Base-by-base conservation (phyloP, 78 protist genomes). In the Speleostelium caveatum region DNA sequence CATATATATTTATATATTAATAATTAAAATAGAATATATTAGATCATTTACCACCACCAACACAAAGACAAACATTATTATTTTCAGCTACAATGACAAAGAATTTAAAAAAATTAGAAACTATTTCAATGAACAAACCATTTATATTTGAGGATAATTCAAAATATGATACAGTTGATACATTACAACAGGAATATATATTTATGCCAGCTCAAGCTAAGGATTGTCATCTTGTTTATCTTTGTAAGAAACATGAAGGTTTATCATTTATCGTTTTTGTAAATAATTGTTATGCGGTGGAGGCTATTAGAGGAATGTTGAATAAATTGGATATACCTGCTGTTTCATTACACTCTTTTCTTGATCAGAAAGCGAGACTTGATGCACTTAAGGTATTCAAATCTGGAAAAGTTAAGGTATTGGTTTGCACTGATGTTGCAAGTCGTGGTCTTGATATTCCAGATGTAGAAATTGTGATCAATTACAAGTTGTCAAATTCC, bases 381-480 rank as follows among this genome's bases (percentile, higher is more conserved):
- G 21, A 28, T 30, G 79, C 86, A 38, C n/a, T 93, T 19, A 38
- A 62, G 51, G 26, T 10, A 74, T 86, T 93, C 79, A 68, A 74
- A n/a, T 60, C 73, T 35, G 93, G 91, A 17, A 59, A 55, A 22
- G 17, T 59, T 17, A 24, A 59, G 4, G 83, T 93, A 24, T 91
- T 93, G 58, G 75, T 93, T 35, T 93, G 94, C 17, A 86, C 96
- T 0, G 96, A 93, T 58, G 89, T 93, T 32, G 96, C 94, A 21
- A 65, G 71, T 65, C 36, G 98, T 8, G 99, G 99, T 59, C 92
- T 99, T 2, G 99, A 99, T 73, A 98, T 99, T 45, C 99, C 99
- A 19, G 74, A 71, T 21, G 99, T 98, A 5, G 96, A 94, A 53
- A 41, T 97, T 0, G 99, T 99, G 51, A 59, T 99, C 86, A 99